Percentiles rank a stretch among this genome's conserved stretches.
Evolutionary conservation across 257 asterid genomes (phyloP).

Genomic region (Asclepias syriaca): DNA sequence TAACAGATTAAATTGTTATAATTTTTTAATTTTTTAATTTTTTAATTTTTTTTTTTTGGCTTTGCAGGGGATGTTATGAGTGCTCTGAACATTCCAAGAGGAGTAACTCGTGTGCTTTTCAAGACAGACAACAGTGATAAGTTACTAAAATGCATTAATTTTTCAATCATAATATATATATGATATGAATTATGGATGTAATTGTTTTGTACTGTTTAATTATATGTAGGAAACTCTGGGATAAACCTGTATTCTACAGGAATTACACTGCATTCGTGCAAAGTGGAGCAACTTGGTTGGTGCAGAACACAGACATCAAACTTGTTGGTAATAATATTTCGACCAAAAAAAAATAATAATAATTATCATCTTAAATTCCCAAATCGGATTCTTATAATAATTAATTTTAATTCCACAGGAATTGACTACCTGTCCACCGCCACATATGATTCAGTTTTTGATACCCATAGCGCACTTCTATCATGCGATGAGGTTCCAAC

Average conservation of each 20-base stretch:
- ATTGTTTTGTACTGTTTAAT: too few relatives aligned
- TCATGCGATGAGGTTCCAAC: neutral
- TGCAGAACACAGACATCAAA: neutral
- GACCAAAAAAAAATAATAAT: neutral
- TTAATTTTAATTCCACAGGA: neutral
- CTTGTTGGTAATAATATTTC: neutral
- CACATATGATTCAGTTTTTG: neutral
- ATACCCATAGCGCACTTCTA: neutral
- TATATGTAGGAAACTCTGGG: neutral
- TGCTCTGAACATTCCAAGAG: conserved; percentile 13
- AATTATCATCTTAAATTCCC: too few relatives aligned
- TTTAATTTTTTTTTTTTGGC: neutral
- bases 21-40: neutral
- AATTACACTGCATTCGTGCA: neutral
- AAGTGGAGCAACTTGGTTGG: neutral
- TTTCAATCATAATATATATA: too few relatives aligned
- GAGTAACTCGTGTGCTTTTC: conserved; percentile 9
- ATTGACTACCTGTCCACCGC: conserved; percentile 1
- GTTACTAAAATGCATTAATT: neutral
- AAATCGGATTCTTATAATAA: too few relatives aligned
- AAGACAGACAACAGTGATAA: conserved; percentile 8
- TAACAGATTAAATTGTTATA: neutral
- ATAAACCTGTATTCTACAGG: neutral
- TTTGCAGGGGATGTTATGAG: neutral
- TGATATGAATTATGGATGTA: too few relatives aligned